phyloP scores from a whole-genome alignment of 192 early-diverging fungal species.

The Dimargaris xerosporica region DNA sequence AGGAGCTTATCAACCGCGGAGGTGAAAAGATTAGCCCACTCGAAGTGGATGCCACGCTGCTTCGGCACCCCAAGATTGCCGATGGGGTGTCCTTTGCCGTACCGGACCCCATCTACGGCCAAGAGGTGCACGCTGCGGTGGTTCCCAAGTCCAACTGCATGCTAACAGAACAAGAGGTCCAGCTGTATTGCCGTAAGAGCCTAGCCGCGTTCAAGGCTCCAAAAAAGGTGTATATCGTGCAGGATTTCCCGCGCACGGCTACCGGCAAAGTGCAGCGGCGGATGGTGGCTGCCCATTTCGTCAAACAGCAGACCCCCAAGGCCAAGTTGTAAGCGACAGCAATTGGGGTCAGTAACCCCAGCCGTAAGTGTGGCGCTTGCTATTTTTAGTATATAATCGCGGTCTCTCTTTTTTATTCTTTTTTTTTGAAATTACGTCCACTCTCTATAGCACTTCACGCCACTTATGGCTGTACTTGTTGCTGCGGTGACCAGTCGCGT shows the following conservation, averaged over 20 bases:
- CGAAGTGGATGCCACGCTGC: conserved; percentile 59
- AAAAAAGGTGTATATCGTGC: conserved; percentile 48
- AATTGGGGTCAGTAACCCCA: too few relatives aligned
- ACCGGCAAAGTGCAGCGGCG: conserved; percentile 60
- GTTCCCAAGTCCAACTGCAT: conserved; percentile 31
- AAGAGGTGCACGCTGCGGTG: conserved; percentile 64
- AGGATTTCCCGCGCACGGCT: conserved; percentile 49
- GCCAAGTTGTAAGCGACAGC: conserved; percentile 17
- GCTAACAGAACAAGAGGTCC: conserved; percentile 36
- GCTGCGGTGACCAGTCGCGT: too few relatives aligned
- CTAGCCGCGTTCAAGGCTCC: conserved; percentile 58
- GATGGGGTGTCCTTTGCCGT: conserved; percentile 71
- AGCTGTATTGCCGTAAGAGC: conserved; percentile 29
- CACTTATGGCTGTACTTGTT: too few relatives aligned
- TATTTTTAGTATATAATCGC: too few relatives aligned
- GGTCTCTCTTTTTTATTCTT: too few relatives aligned
- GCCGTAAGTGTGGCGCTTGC: too few relatives aligned
- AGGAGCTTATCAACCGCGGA: conserved; percentile 82
- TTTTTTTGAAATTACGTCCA: too few relatives aligned
- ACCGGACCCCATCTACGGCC: conserved; percentile 58
- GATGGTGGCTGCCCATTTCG: conserved; percentile 40
- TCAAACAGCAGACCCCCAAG: conserved; percentile 13
- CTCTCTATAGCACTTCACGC: too few relatives aligned
- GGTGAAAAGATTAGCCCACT: conserved; percentile 85
- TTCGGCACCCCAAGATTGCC: conserved; percentile 46